phyloP scores from a whole-genome alignment of 208 protist species.

The Novymonas esmeraldas region DNA sequence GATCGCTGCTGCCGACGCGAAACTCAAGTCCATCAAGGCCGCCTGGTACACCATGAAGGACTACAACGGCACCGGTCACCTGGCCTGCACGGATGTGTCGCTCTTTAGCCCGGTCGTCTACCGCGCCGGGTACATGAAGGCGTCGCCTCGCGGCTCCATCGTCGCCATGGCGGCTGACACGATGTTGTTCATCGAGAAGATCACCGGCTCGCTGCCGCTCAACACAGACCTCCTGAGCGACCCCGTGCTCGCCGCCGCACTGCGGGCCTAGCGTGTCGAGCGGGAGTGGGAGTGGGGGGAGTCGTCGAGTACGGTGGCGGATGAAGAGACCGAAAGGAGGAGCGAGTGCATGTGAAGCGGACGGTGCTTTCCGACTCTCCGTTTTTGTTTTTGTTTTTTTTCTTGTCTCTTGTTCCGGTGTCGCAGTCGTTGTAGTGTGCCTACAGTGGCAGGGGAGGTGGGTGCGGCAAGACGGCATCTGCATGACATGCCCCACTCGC shows the following conservation, averaged over 20 bases:
- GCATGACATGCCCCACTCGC: too few relatives aligned
- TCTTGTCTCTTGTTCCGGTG: too few relatives aligned
- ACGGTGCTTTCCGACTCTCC: too few relatives aligned
- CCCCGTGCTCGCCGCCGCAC: conserved; percentile 7
- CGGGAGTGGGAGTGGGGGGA: neutral
- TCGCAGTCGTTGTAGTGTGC: too few relatives aligned
- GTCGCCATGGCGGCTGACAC: conserved; percentile 43
- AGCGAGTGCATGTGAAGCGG: neutral
- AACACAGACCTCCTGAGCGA: conserved; percentile 15
- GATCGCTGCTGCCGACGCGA: conserved; percentile 25
- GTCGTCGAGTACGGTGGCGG: too few relatives aligned
- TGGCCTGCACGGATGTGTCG: conserved; percentile 50
- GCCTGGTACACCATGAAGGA: conserved; percentile 37
- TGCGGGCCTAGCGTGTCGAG: conserved; percentile 5
- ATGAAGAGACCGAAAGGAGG: too few relatives aligned
- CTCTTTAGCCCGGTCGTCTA: conserved; percentile 68
- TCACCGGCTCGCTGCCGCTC: conserved; percentile 16
- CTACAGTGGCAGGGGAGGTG: too few relatives aligned
- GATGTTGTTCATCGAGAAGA: conserved; percentile 42
- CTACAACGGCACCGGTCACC: conserved; percentile 43
- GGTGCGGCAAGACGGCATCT: too few relatives aligned
- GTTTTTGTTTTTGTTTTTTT: too few relatives aligned
- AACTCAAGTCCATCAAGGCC: neutral
- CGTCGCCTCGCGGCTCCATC: conserved; percentile 43
- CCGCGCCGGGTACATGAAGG: conserved; percentile 34